phyloP scores from a whole-genome alignment of 345 rosid genomes.

The Acer negundo region DNA sequence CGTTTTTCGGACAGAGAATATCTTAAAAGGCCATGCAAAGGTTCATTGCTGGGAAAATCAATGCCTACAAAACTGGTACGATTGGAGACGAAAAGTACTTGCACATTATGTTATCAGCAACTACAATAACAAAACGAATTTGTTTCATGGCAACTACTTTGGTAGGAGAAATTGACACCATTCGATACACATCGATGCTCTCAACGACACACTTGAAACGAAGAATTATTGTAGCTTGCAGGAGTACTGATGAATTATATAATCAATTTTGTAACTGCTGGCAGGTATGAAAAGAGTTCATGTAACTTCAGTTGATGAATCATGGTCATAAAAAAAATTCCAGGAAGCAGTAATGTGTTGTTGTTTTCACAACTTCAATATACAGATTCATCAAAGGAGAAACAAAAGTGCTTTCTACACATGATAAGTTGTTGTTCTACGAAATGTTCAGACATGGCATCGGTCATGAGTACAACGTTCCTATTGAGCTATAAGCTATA shows the following conservation, averaged over 20 bases:
- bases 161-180: too few relatives aligned
- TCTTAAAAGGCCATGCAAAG: too few relatives aligned
- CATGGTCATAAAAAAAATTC: neutral
- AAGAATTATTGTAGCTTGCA: neutral
- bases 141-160: too few relatives aligned
- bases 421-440: neutral
- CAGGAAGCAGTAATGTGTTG: neutral
- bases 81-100: too few relatives aligned
- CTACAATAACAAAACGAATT: too few relatives aligned
- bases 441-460: neutral
- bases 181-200: neutral
- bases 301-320: neutral
- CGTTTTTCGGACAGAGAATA: too few relatives aligned
- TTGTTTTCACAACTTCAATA: neutral
- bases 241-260: neutral
- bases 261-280: neutral
- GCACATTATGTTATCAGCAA: too few relatives aligned
- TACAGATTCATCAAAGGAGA: neutral
- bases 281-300: neutral
- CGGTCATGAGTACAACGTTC: neutral
- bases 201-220: neutral
- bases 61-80: too few relatives aligned
- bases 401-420: neutral
- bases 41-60: too few relatives aligned
- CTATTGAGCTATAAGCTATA: neutral